Conservation (phyloP, 2,329 filamentous ascomycete species). For the Pestalotiopsis sp. region DNA sequence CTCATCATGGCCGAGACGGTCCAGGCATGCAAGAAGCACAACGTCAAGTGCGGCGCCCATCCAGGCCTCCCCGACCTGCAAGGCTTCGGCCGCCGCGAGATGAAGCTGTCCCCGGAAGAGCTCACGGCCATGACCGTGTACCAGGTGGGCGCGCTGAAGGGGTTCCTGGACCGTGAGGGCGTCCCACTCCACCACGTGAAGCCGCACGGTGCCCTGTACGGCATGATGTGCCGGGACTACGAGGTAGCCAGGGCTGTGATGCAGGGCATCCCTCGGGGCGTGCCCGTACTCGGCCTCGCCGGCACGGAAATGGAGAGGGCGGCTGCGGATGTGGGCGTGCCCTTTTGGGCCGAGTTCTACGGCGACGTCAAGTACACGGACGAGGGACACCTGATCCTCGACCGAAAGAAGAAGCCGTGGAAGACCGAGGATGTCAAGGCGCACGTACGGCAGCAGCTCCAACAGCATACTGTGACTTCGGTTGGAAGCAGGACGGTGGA, state of each 20-base stretch:
- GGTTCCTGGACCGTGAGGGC: not conserved
- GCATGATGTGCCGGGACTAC: conserved; percentile 30
- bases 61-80: conserved; percentile 9
- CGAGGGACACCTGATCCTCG: conserved; percentile 31
- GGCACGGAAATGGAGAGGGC: conserved; percentile 29
- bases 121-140: conserved; percentile 8
- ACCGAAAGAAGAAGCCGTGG: conserved; percentile 59
- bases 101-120: conserved; percentile 9
- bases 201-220: conserved; percentile 28
- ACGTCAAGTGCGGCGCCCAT: conserved; percentile 11
- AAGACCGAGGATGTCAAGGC: conserved; percentile 40
- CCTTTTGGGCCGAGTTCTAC: conserved; percentile 30
- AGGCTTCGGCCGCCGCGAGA: conserved; percentile 10
- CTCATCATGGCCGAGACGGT: conserved; percentile 51
- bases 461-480: conserved; percentile 42
- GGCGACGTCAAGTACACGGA: conserved; percentile 29
- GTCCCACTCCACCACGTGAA: conserved; percentile 4
- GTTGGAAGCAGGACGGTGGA: conserved; percentile 37
- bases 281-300: conserved; percentile 28
- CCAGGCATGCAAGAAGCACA: not conserved
- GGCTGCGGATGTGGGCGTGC: conserved; percentile 24
- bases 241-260: conserved; percentile 29
- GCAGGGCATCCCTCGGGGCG: conserved; percentile 25
- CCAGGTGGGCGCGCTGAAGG: conserved; percentile 8
- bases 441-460: conserved; percentile 43